phyloP scores from a whole-genome alignment of 305 asterid species.

The Solanum hybrid region DNA sequence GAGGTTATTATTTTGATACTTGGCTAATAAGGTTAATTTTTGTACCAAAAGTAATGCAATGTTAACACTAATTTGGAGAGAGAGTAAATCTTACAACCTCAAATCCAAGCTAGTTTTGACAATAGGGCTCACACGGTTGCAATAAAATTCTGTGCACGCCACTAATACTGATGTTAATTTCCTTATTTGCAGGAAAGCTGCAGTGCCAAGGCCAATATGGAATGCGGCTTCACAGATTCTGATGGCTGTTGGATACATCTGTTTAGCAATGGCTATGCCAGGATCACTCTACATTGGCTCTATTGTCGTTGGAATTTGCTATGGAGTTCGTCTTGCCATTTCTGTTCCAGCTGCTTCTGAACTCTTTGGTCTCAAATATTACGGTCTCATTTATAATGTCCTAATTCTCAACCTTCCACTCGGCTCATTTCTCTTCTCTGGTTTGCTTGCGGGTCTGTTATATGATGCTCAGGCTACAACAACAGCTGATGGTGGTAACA shows the following conservation, averaged over 20 bases:
- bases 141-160: background rate
- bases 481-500: slow-evolving; percentile 61
- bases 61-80: background rate
- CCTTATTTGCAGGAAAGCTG: slow-evolving; percentile 37
- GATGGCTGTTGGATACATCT: slow-evolving; percentile 72
- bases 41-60: background rate
- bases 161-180: background rate
- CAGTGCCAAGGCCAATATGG: slow-evolving; percentile 84
- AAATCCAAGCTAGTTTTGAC: background rate
- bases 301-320: slow-evolving; percentile 76
- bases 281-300: slow-evolving; percentile 86
- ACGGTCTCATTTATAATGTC: slow-evolving; percentile 81
- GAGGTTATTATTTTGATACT: background rate
- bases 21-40: no score
- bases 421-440: slow-evolving; percentile 91
- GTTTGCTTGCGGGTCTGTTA: slow-evolving; percentile 67
- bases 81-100: background rate
- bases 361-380: slow-evolving; percentile 78
- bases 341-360: slow-evolving; percentile 85
- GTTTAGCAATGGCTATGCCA: slow-evolving; percentile 74
- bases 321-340: slow-evolving; percentile 68
- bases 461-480: slow-evolving; percentile 63
- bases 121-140: background rate
- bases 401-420: slow-evolving; percentile 79
- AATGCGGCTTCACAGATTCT: slow-evolving; percentile 81